phyloP scores from a whole-genome alignment of 176 grass and related monocot species.

The Cenchrus americanus region DNA sequence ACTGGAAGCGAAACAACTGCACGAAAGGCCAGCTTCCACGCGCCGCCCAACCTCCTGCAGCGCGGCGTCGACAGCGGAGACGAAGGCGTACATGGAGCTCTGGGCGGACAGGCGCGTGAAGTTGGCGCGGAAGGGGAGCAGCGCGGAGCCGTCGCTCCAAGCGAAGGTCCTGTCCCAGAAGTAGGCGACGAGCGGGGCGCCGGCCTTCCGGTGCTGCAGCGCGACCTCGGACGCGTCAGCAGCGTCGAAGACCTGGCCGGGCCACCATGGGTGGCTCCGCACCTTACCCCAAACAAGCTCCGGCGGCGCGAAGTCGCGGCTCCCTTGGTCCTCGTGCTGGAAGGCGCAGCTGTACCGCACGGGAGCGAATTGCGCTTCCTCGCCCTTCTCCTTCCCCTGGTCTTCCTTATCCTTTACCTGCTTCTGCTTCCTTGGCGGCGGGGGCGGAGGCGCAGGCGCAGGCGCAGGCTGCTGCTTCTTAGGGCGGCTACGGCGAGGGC shows the following conservation, averaged over 20 bases:
- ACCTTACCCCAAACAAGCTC: slow-evolving; percentile 84
- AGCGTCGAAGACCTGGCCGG: slow-evolving; percentile 73
- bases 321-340: slow-evolving; percentile 48
- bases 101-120: slow-evolving; percentile 55
- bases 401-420: neutral
- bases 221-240: slow-evolving; percentile 72
- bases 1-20: slow-evolving; percentile 46
- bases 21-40: slow-evolving; percentile 53
- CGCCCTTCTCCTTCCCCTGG: neutral
- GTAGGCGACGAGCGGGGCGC: slow-evolving; percentile 66
- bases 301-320: slow-evolving; percentile 39
- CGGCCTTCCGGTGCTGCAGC: slow-evolving; percentile 46
- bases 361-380: neutral
- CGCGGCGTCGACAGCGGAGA: slow-evolving; percentile 52
- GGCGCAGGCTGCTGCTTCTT: slow-evolving; percentile 29
- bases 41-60: slow-evolving; percentile 66
- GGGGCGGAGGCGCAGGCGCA: neutral
- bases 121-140: slow-evolving; percentile 67
- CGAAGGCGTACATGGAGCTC: slow-evolving; percentile 48
- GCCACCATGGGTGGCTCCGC: slow-evolving; percentile 93
- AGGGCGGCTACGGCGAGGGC: slow-evolving; percentile 43
- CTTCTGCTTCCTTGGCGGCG: neutral
- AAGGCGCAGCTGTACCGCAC: slow-evolving; percentile 54
- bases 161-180: slow-evolving; percentile 86
- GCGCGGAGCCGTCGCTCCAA: slow-evolving; percentile 60